phyloP scores from a whole-genome alignment of 169 alveolate species.

The Plasmodium relictum region DNA sequence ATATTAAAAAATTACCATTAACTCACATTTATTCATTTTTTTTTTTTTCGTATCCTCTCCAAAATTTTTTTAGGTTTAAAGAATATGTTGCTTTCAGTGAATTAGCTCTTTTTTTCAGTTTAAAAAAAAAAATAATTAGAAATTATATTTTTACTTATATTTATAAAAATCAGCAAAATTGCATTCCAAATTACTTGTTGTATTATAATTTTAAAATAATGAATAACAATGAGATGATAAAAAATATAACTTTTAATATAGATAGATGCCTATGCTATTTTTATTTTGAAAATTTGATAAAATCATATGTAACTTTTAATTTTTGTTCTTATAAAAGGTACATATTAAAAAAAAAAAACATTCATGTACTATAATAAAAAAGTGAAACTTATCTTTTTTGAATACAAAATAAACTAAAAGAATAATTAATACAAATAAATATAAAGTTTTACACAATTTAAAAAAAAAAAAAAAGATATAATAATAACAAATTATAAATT shows the following conservation, averaged over 20 bases:
- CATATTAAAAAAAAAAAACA: not conserved
- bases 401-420: not conserved
- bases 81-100: constrained; percentile 63
- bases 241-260: not conserved
- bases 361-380: not conserved
- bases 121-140: constrained; percentile 28
- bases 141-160: constrained; percentile 64
- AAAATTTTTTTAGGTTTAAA: constrained; percentile 39
- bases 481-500: not conserved
- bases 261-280: constrained; percentile 14
- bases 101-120: constrained; percentile 63
- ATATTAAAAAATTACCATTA: no score
- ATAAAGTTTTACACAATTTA: no score
- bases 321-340: constrained; percentile 46
- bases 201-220: constrained; percentile 34
- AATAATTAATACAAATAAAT: not conserved
- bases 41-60: not conserved
- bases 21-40: not conserved
- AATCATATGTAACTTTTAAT: constrained; percentile 43
- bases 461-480: not conserved
- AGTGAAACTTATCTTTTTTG: no score
- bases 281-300: constrained; percentile 39
- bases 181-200: constrained; percentile 50
- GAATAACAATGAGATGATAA: not conserved
- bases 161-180: constrained; percentile 34